Evolutionary conservation across 768 basidiomycete species (phyloP), one percentile per base, ranked within the genome.

Genomic region (Royoungia palumana): DNA sequence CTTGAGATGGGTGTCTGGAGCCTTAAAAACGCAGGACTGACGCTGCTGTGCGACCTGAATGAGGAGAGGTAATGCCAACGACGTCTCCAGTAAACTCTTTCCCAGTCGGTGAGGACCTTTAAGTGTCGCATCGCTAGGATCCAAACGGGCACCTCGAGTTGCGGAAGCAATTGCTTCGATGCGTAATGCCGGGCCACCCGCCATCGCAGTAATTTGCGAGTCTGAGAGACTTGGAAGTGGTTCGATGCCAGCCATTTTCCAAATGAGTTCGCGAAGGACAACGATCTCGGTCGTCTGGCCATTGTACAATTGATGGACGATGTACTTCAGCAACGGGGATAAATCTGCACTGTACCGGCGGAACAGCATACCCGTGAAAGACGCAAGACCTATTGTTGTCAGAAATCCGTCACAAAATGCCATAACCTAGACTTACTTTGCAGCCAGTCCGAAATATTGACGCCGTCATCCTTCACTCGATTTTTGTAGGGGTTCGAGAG

Each of bases 161-260:
- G 69, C 60, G 2, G 89, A 89, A n/a, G 89, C 87, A 12, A 92
- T 78, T 2, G 91, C 88, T 71, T 98, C 95, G 36, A 86, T 84
- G 25, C 93, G 83, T 45, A 99, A 77, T 22, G 81, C 77, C 4
- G 89, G 83, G 5, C 96, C 96, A 39, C 94, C 92, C 6, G 89
- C 90, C 83, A 96, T 94, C 6, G 91, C 91, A 35, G 77, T 67
- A 44, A 98, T 82, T 66, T 98, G 94, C 0, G 83, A 75, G 51
- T 96, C 92, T 0, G 93, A 89, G 32, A 97, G 72, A 64, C 85
- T 93, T 0, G 91, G 89, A 43, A 96, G 72, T 4, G 93, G 91
- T 60, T 95, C 87, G 50, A 96, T 90, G 4, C 89, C 93, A 6
- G 93, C 87, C 92, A 97, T 95, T 64, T 92, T 90, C 79, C 84